Conservation (phyloP, 2,329 filamentous ascomycete genomes). For the Diplodia sapinea region DNA sequence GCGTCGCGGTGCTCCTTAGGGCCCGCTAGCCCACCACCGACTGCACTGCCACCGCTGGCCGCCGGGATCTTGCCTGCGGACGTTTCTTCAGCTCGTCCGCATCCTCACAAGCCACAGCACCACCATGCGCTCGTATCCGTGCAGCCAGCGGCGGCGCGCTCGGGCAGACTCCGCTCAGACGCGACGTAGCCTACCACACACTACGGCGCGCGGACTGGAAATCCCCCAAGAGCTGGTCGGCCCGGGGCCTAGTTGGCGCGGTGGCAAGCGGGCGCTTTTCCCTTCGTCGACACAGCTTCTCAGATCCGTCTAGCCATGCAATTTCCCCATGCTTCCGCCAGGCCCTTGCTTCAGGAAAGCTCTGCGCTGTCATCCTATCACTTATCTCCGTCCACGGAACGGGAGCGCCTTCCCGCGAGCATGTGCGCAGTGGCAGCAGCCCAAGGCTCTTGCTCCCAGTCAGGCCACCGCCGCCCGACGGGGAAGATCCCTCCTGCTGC, state of each 20-base stretch:
- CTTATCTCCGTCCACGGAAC: conserved; percentile 15
- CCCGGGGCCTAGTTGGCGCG: conserved; percentile 18
- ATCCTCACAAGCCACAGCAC: conserved; percentile 12
- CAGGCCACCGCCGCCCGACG: conserved; percentile 16
- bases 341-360: not conserved
- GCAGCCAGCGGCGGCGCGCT: conserved; percentile 9
- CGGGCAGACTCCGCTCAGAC: conserved; percentile 10
- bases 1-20: not conserved
- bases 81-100: not conserved
- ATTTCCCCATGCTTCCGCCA: conserved; percentile 16
- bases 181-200: conserved; percentile 1
- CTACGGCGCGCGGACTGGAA: conserved; percentile 22
- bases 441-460: not conserved
- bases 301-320: conserved; percentile 17
- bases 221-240: conserved; percentile 28
- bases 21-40: conserved; percentile 12
- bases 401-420: conserved; percentile 22
- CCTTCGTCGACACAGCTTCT: not conserved
- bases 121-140: conserved; percentile 16
- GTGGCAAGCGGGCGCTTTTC: conserved; percentile 25
- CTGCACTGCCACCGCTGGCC: conserved; percentile 16
- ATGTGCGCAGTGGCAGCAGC: conserved; percentile 7
- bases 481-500: conserved; percentile 19
- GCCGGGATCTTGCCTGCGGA: conserved; percentile 20
- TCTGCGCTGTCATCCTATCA: not conserved